A percentile compares a stretch with the other conserved stretches of the same genome.
Conservation (phyloP, 306 rosid species). For the Lagenaria siceraria region DNA sequence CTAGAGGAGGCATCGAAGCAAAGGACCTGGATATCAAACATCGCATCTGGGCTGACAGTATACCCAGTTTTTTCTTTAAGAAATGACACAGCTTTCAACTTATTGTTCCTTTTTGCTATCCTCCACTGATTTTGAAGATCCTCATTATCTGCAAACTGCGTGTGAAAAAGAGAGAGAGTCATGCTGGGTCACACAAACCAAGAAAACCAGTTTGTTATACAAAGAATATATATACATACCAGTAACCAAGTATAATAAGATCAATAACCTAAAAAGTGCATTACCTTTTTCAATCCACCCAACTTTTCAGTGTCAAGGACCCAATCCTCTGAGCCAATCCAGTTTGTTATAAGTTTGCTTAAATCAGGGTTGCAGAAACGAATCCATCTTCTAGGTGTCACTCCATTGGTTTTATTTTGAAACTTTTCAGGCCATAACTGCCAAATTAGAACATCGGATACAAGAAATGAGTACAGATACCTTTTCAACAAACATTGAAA, state of each 20-base stretch:
- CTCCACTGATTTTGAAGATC: constrained; percentile 85
- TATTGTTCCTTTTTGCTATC: constrained; percentile 68
- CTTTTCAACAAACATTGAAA: not conserved
- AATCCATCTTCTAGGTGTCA: constrained; percentile 98
- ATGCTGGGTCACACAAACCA: not conserved
- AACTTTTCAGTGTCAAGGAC: constrained; percentile 69
- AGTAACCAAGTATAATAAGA: constrained; percentile 4
- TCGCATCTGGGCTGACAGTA: constrained; percentile 78
- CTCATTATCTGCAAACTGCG: constrained; percentile 66
- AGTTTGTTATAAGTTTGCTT: constrained; percentile 56
- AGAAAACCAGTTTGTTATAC: not conserved
- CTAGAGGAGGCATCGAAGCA: not conserved
- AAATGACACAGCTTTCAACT: constrained; percentile 63
- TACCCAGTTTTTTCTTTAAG: constrained; percentile 80
- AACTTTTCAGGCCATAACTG: constrained; percentile 96
- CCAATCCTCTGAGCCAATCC: constrained; percentile 92
- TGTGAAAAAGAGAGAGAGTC: not conserved
- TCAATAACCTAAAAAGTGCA: constrained; percentile 13
- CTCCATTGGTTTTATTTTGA: constrained; percentile 98
- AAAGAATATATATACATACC: not conserved
- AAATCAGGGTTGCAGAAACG: constrained; percentile 79
- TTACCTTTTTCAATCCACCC: constrained; percentile 26
- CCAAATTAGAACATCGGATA: constrained; percentile 11
- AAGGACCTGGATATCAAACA: constrained; percentile 89
- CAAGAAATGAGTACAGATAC: not conserved